Evolutionary conservation across 116 monocot species (phyloP), one percentile per base, ranked within the genome.

Genomic region (Thalassia testudinum): DNA sequence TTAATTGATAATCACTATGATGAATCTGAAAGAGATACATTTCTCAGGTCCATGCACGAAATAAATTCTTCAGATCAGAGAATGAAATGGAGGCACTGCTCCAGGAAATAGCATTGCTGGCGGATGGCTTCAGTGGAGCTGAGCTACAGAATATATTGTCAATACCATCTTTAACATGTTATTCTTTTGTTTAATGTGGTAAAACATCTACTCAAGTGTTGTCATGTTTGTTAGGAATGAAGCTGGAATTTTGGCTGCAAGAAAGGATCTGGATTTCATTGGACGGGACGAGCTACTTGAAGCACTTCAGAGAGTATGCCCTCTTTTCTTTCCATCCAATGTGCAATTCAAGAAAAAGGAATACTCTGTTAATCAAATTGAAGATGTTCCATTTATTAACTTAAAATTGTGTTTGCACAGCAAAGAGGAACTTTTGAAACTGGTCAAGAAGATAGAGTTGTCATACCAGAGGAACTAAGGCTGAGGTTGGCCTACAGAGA

Each of bases 401-500:
- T 34, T 34, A 5, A 34, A 5, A 5, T 34, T 34, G n/a, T n/a
- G n/a, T 10, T 34, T 34, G 62, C 67, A 59, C 72, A 90, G 90
- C 90, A 90, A 90, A 78, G 83, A 75, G 90, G 84, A 51, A 90
- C 90, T 10, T 90, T 90, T 70, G 80, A 80, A 69, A 90, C 90
- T 40, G 90, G 90, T 50, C 90, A 83, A 65, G 90, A 90, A 70
- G 84, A 90, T 28, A 80, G 72, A 58, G 75, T 62, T 30, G 64
- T 60, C 50, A 70, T 90, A 42, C 84, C 84, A 19, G 75, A 77
- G 47, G 90, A 90, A 24, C 53, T 90, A 52, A 83, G 75, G 52
- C 65, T 90, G 65, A 69, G 90, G 54, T 70, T 90, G 61, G 90
- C 90, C 26, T 90, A 83, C 47, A 58, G 90, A 47, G 90, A 90